A percentile compares a stretch with the other conserved stretches of the same genome.
Evolutionary conservation across 768 basidiomycete genomes (phyloP).

Genomic region (Ramaria rubella): DNA sequence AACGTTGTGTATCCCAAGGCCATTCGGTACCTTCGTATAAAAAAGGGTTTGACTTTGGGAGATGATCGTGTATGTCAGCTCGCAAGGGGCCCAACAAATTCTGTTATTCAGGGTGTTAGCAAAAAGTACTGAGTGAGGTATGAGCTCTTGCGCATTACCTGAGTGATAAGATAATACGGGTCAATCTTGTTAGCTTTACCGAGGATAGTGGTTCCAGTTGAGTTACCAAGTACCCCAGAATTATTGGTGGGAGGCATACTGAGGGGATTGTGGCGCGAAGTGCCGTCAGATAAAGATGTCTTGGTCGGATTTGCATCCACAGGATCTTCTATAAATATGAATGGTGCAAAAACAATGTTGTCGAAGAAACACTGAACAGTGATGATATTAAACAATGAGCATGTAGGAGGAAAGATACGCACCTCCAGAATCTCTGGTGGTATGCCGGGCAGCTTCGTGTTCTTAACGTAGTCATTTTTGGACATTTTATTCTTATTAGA

Average conservation of each 20-base stretch:
- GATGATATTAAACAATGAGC: not conserved
- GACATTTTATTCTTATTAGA: conserved; percentile 98
- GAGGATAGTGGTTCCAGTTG: conserved; percentile 34
- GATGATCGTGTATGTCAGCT: conserved; percentile 50
- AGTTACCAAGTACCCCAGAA: conserved; percentile 12
- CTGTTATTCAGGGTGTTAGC: conserved; percentile 30
- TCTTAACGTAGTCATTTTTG: conserved; percentile 89
- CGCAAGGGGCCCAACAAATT: conserved; percentile 63
- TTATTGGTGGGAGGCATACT: conserved; percentile 22
- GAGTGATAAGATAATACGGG: conserved; percentile 84
- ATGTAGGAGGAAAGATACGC: conserved; percentile 22
- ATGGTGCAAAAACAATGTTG: conserved; percentile 93
- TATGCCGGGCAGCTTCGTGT: conserved; percentile 83
- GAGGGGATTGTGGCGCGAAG: conserved; percentile 32
- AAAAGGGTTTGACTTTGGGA: conserved; percentile 61
- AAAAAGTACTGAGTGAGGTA: conserved; percentile 7
- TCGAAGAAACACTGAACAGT: conserved; percentile 80
- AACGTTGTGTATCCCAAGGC: conserved; percentile 60
- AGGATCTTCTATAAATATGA: conserved; percentile 93
- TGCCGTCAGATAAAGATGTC: conserved; percentile 39
- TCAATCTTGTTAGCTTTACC: conserved; percentile 71
- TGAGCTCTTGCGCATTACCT: conserved; percentile 39
- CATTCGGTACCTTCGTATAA: conserved; percentile 57
- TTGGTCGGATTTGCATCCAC: conserved; percentile 54
- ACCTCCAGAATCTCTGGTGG: conserved; percentile 82